These are phyloP conservation scores for Erythrophleum fordii DNA, from an alignment of 306 rosid species.

Conservation along the genomic window DNA sequence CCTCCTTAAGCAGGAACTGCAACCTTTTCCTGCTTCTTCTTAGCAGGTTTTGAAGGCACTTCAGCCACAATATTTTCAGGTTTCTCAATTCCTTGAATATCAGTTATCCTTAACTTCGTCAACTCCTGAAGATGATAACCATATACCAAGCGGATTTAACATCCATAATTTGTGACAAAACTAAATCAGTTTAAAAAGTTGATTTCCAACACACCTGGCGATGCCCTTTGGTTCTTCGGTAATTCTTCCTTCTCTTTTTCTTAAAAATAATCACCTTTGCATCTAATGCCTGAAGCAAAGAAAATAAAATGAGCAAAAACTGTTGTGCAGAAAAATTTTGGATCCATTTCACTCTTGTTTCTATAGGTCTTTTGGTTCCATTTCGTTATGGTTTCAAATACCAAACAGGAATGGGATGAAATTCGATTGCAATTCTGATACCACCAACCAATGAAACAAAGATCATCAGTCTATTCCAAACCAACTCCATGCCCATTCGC, in stretches of 20 bases:
- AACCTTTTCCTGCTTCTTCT: slow-evolving; percentile 70
- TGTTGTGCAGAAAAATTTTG: neutral
- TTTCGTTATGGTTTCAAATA: slow-evolving; percentile 14
- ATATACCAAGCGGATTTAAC: slow-evolving; percentile 29
- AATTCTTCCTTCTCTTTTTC: slow-evolving; percentile 97
- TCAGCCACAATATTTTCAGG: slow-evolving; percentile 43
- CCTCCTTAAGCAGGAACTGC: slow-evolving; percentile 57
- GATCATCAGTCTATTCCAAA: slow-evolving; percentile 31
- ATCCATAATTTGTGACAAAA: slow-evolving; percentile 23
- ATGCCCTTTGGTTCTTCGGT: slow-evolving; percentile 85
- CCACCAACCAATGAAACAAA: neutral
- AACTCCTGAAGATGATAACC: slow-evolving; percentile 64
- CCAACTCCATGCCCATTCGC: slow-evolving; percentile 28
- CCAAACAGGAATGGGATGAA: slow-evolving; percentile 5
- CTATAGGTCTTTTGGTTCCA: slow-evolving; percentile 8
- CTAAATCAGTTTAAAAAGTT: neutral
- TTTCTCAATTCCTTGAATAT: slow-evolving; percentile 87
- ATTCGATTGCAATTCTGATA: neutral
- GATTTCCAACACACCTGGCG: slow-evolving; percentile 69
- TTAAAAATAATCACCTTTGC: slow-evolving; percentile 85
- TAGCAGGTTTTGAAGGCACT: slow-evolving; percentile 62
- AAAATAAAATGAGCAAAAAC: slow-evolving; percentile 30
- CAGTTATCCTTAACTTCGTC: slow-evolving; percentile 88
- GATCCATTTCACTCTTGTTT: neutral
- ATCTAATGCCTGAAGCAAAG: slow-evolving; percentile 71